These are phyloP conservation scores for Eucalyptus marginata DNA, from an alignment of 345 rosid genomes.

Conservation along the genomic window DNA sequence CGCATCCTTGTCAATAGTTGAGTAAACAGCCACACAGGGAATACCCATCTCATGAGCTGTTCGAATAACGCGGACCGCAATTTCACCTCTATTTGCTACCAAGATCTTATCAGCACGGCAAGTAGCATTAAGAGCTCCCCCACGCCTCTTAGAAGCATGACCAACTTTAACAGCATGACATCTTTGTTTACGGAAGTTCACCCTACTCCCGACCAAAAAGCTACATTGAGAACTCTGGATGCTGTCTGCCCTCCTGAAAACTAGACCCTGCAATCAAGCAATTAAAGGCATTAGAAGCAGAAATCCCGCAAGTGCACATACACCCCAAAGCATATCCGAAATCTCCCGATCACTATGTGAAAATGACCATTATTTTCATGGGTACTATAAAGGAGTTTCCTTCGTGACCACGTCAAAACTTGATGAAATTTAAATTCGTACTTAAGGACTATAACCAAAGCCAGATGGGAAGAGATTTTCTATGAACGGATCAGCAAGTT, in stretches of 20 bases:
- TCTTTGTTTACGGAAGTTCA: constrained; percentile 42
- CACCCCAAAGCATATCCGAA: not conserved
- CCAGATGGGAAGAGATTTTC: not conserved
- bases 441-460: not conserved
- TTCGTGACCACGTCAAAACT: not conserved
- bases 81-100: constrained; percentile 95
- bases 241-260: constrained; percentile 24
- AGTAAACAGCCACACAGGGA: constrained; percentile 97
- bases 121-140: constrained; percentile 44
- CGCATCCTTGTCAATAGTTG: constrained; percentile 92
- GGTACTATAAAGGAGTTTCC: not conserved
- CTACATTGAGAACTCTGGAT: constrained; percentile 58
- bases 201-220: constrained; percentile 33
- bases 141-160: constrained; percentile 14
- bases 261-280: constrained; percentile 25
- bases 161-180: constrained; percentile 18
- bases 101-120: constrained; percentile 76
- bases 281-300: not conserved
- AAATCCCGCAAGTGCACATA: not conserved
- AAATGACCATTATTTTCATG: not conserved
- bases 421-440: not conserved
- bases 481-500: not conserved
- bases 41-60: constrained; percentile 97
- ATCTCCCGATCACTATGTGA: not conserved
- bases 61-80: constrained; percentile 89